Evolutionary conservation across 148 eudicot species (phyloP).

Genomic region (Tetragonia tetragonoides): DNA sequence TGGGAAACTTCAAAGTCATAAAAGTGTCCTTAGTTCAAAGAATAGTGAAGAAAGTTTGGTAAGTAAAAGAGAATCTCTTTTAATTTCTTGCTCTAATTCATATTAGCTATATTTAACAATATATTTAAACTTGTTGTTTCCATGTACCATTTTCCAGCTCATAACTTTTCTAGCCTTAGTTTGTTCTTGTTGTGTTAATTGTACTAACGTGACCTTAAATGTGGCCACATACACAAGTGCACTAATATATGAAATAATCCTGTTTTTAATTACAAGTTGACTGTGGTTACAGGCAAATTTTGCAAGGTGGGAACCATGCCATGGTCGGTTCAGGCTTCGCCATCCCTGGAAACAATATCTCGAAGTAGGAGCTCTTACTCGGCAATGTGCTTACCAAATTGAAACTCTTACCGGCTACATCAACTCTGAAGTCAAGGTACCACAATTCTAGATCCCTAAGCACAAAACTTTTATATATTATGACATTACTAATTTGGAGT

Average conservation of each 20-base stretch:
- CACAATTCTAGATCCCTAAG: neutral
- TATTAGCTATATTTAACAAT: neutral
- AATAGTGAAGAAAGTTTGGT: constrained; percentile 34
- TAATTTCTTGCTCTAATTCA: neutral
- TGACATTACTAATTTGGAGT: too few relatives aligned
- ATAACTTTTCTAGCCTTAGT: too few relatives aligned
- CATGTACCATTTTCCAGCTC: neutral
- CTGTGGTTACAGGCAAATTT: constrained; percentile 21
- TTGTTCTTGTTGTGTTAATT: neutral
- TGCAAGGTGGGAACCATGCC: constrained; percentile 34
- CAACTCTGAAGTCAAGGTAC: constrained; percentile 15
- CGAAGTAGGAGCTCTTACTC: constrained; percentile 25
- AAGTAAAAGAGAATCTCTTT: neutral
- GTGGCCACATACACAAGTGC: neutral
- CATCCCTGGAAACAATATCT: constrained; percentile 34
- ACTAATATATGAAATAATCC: too few relatives aligned
- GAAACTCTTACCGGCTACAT: constrained; percentile 20
- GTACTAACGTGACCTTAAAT: neutral
- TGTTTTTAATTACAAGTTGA: too few relatives aligned
- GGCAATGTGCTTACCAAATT: constrained; percentile 34
- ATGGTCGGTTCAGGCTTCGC: constrained; percentile 20
- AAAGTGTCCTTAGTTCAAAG: constrained; percentile 33
- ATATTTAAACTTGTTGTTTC: neutral
- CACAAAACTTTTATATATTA: too few relatives aligned
- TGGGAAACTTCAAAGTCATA: constrained; percentile 28